A percentile compares a stretch with the other conserved stretches of the same genome.
phyloP scores from a whole-genome alignment of 352 stramenopile species.

The Phytophthora fragariaefolia region DNA sequence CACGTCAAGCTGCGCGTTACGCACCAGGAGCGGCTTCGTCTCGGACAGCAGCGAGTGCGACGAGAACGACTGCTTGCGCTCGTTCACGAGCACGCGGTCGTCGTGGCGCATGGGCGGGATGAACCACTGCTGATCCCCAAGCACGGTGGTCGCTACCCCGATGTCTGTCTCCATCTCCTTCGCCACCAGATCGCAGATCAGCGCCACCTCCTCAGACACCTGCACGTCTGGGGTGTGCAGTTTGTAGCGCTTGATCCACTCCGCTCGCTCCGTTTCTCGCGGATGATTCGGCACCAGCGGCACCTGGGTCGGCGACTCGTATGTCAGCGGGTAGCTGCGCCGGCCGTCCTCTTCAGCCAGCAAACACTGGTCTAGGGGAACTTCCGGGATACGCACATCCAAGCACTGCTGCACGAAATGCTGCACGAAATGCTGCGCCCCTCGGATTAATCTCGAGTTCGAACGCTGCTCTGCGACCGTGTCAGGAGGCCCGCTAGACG shows the following conservation, averaged over 20 bases:
- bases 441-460: conserved; percentile 21
- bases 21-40: conserved; percentile 49
- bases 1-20: conserved; percentile 51
- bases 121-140: conserved; percentile 32
- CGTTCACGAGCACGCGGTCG: conserved; percentile 14
- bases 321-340: conserved; percentile 48
- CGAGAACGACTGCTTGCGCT: conserved; percentile 45
- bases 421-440: conserved; percentile 52
- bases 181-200: conserved; percentile 57
- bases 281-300: conserved; percentile 28
- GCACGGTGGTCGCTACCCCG: conserved; percentile 43
- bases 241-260: conserved; percentile 42
- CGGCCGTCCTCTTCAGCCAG: conserved; percentile 50
- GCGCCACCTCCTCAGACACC: conserved; percentile 39
- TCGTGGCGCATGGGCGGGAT: conserved; percentile 21
- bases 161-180: conserved; percentile 53
- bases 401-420: conserved; percentile 68
- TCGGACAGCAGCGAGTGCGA: conserved; percentile 38
- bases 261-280: conserved; percentile 36
- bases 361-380: conserved; percentile 43
- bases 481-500: not conserved
- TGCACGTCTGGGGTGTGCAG: conserved; percentile 23
- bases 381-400: conserved; percentile 48
- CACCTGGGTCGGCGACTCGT: conserved; percentile 36
- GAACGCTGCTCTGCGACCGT: conserved; percentile 9